Evolutionary conservation across 2,329 filamentous ascomycete genomes (phyloP).

Genomic region (Alternaria alternata): DNA sequence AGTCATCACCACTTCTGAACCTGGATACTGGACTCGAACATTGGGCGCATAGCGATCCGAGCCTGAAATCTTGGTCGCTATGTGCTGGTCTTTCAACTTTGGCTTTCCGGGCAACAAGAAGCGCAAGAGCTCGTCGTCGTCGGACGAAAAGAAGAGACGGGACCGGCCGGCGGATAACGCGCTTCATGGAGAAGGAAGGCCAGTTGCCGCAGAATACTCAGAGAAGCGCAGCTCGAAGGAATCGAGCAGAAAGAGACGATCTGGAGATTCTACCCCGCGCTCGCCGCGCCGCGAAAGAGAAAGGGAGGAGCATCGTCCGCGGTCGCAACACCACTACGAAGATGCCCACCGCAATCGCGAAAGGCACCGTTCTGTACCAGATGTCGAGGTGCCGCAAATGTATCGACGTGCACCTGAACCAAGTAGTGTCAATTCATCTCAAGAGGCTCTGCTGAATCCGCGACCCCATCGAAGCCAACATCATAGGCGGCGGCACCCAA

Average conservation of each 20-base stretch:
- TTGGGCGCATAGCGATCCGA: conserved; percentile 39
- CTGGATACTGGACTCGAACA: conserved; percentile 24
- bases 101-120: conserved; percentile 42
- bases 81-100: conserved; percentile 51
- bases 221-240: conserved; percentile 46
- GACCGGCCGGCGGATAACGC: conserved; percentile 31
- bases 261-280: conserved; percentile 31
- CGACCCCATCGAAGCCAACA: conserved; percentile 46
- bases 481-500: conserved; percentile 44
- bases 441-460: conserved; percentile 48
- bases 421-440: conserved; percentile 39
- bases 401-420: conserved; percentile 40
- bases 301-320: conserved; percentile 30
- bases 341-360: conserved; percentile 29
- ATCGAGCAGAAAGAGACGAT: conserved; percentile 34
- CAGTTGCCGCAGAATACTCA: conserved; percentile 33
- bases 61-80: conserved; percentile 38
- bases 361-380: conserved; percentile 30
- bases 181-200: conserved; percentile 34
- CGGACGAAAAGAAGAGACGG: conserved; percentile 42
- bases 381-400: conserved; percentile 38
- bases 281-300: conserved; percentile 36
- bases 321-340: conserved; percentile 27
- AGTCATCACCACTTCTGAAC: conserved; percentile 23
- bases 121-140: conserved; percentile 36